These are phyloP conservation scores for Russula virescens DNA, from an alignment of 768 basidiomycete genomes.

Conservation along the genomic window DNA sequence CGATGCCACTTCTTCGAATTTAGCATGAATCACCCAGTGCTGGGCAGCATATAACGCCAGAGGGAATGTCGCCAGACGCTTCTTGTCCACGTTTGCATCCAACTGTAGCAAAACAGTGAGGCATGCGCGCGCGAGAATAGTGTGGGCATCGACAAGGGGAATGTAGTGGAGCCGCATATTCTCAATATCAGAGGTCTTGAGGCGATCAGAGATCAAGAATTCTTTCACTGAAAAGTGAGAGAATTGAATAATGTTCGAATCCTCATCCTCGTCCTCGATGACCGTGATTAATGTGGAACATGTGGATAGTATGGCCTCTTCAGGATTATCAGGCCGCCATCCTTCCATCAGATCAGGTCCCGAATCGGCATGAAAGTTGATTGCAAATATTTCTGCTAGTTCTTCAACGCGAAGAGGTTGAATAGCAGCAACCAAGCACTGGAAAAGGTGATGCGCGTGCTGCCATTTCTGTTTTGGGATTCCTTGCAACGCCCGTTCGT, in stretches of 20 bases:
- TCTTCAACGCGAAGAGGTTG: background rate
- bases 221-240: slow-evolving; percentile 1
- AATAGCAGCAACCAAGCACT: background rate
- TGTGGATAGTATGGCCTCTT: background rate
- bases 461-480: background rate
- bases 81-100: background rate
- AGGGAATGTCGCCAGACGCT: background rate
- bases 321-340: background rate
- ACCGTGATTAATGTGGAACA: background rate
- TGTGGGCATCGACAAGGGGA: background rate
- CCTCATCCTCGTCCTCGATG: background rate
- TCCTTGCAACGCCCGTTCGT: background rate
- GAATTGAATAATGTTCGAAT: background rate
- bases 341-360: background rate
- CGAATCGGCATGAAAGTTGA: background rate
- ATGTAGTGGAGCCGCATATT: background rate
- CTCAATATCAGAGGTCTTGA: background rate
- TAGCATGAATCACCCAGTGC: background rate
- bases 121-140: background rate
- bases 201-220: background rate
- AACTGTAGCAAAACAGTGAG: background rate
- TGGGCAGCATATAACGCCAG: background rate
- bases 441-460: background rate
- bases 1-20: background rate
- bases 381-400: background rate